Evolutionary conservation across 2,329 filamentous ascomycete genomes (phyloP).

Genomic region (Ustilaginoidea virens): DNA sequence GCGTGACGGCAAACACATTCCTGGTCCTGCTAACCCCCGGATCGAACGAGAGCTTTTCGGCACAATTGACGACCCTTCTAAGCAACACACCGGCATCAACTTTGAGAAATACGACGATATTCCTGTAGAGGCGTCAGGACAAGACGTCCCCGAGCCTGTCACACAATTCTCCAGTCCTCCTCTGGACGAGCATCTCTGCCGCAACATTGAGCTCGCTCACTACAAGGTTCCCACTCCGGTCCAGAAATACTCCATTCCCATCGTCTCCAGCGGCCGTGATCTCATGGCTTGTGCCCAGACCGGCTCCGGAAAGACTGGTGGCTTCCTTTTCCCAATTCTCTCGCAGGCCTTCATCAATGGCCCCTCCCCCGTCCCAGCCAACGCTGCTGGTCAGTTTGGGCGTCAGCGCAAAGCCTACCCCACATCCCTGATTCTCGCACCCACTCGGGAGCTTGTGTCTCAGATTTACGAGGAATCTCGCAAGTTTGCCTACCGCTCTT

Average conservation of each 20-base stretch:
- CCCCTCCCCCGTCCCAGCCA: conserved; percentile 52
- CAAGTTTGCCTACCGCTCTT: conserved; percentile 97
- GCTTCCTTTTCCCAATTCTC: conserved; percentile 97
- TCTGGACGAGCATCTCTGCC: conserved; percentile 81
- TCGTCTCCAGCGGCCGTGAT: conserved; percentile 94
- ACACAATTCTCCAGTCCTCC: conserved; percentile 86
- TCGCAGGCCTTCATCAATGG: conserved; percentile 93
- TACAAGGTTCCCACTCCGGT: conserved; percentile 96
- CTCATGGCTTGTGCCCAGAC: conserved; percentile 99
- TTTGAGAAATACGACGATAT: conserved; percentile 99
- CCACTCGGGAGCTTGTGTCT: conserved; percentile 94
- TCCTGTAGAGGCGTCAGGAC: conserved; percentile 89
- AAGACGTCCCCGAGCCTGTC: conserved; percentile 84
- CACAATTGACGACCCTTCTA: conserved; percentile 74
- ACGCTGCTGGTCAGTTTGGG: conserved; percentile 57
- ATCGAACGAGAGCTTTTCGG: conserved; percentile 94
- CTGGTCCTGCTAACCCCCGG: conserved; percentile 76
- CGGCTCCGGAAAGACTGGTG: conserved; percentile 98
- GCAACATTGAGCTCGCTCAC: conserved; percentile 84
- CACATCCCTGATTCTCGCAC: conserved; percentile 87
- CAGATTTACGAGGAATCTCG: conserved; percentile 96
- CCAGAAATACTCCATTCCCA: conserved; percentile 98
- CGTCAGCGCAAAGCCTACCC: conserved; percentile 97
- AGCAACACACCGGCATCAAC: conserved; percentile 98
- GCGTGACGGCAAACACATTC: conserved; percentile 91